Evolutionary conservation across 768 basidiomycete species (phyloP).

Genomic region (Cystobasidium onofrii): DNA sequence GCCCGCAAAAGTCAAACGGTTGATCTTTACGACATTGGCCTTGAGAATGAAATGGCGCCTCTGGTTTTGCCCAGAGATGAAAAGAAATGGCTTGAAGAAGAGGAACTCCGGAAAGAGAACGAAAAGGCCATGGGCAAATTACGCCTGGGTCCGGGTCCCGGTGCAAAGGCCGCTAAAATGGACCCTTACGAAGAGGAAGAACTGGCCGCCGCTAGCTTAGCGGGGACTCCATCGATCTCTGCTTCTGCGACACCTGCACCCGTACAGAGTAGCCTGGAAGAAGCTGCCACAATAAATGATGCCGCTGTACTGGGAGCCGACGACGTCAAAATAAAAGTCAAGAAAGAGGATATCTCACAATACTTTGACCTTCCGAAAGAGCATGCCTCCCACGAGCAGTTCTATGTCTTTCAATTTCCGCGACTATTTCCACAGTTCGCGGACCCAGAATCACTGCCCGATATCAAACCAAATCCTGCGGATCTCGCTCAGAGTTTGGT

Average conservation of each 20-base stretch:
- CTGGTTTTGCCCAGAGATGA: conserved; percentile 37
- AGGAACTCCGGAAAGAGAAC: conserved; percentile 32
- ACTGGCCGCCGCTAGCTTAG: not conserved
- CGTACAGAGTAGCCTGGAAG: not conserved
- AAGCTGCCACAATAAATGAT: not conserved
- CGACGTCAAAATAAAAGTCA: conserved; percentile 27
- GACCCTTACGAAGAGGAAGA: conserved; percentile 34
- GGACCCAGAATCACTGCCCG: not conserved
- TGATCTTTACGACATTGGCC: conserved; percentile 41
- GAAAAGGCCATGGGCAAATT: conserved; percentile 28
- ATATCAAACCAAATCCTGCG: conserved; percentile 35
- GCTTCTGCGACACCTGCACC: not conserved
- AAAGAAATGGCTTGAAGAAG: conserved; percentile 34
- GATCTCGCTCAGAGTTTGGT: conserved; percentile 6
- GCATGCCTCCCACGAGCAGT: conserved; percentile 35
- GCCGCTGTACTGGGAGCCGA: conserved; percentile 18
- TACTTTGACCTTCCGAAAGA: not conserved
- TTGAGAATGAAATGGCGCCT: conserved; percentile 39
- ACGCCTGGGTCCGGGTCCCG: not conserved
- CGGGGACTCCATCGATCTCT: not conserved
- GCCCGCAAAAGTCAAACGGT: conserved; percentile 33
- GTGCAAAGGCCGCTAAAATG: conserved; percentile 25
- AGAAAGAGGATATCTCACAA: conserved; percentile 10
- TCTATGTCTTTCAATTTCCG: conserved; percentile 44
- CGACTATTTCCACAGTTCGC: conserved; percentile 38